Conservation (phyloP, 345 rosid genomes). For the Melastoma malabathricum region DNA sequence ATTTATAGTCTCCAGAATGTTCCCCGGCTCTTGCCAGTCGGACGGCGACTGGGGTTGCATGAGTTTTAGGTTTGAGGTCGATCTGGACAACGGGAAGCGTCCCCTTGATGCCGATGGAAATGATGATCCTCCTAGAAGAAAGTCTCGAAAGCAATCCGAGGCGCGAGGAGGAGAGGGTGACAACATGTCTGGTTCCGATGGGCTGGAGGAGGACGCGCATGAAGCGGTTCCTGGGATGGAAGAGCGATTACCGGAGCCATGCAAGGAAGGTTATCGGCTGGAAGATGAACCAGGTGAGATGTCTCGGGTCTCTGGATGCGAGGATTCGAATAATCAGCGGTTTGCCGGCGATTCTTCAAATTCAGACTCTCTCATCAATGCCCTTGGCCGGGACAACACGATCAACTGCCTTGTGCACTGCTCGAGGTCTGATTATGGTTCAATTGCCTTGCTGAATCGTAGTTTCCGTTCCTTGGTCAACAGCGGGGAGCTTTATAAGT, state of each 20-base stretch:
- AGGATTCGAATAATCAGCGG: conserved; percentile 9
- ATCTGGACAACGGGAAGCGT: conserved; percentile 29
- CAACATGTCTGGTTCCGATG: neutral
- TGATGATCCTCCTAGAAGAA: conserved; percentile 17
- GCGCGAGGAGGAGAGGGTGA: neutral
- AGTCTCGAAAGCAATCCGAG: conserved; percentile 8
- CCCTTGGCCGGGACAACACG: conserved; percentile 66
- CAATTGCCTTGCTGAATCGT: conserved; percentile 22
- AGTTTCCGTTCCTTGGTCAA: conserved; percentile 19
- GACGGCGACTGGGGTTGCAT: conserved; percentile 49
- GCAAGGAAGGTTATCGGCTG: neutral
- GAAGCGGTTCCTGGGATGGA: neutral
- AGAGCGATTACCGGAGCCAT: neutral
- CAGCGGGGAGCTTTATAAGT: conserved; percentile 21
- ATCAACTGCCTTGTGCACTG: conserved; percentile 57
- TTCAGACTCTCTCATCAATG: conserved; percentile 51
- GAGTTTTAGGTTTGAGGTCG: conserved; percentile 25
- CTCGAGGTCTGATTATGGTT: conserved; percentile 41
- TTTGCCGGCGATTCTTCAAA: conserved; percentile 41
- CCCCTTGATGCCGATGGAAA: conserved; percentile 21
- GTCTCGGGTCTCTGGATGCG: neutral
- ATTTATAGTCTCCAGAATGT: conserved; percentile 42
- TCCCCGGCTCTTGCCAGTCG: conserved; percentile 50
- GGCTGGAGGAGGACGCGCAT: neutral
- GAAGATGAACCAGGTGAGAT: neutral